Evolutionary conservation across 2,329 filamentous ascomycete genomes (phyloP), one percentile per base, ranked within the genome.

Genomic region (Juglanconis sp.): DNA sequence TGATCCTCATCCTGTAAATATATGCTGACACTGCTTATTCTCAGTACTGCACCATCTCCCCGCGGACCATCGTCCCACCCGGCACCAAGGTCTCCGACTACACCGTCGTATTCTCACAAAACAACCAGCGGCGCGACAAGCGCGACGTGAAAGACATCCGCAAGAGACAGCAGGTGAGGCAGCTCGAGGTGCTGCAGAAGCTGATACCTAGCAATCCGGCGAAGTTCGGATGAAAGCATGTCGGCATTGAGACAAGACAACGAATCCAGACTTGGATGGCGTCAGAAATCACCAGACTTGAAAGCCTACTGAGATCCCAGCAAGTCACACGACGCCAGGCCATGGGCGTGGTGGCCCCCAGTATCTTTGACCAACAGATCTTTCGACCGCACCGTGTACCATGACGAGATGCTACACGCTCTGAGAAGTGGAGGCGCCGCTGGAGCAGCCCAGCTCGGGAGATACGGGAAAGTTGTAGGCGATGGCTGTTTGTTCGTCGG

Each of bases 91-190:
- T 93, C 0, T 83, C 83, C 0, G 88, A 91, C 62, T 86, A 83
- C 70, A 88, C 86, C 0, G 88, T 92, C 5, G 76, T 92, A 30
- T 92, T 85, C 72, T 87, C 88, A 0, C 82, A 84, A 60, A 87
- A 87, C 32, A 77, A 79, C 65, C 78, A 79, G 64, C 79, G 86
- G 63, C 72, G 73, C 35, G 87, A 91, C 68, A 81, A 73, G 50
- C 84, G 85, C 54, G 81, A 83, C n/a, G 79, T 87, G 32, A 78
- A 84, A 58, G 85, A 87, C 48, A 74, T 87, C 63, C 84, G 86
- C 69, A 81, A 89, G 68, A 81, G 85, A 67, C 83, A 81, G 50
- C 78, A 91, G 68, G 77, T 84, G 42, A 85, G 85, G 66, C 88
- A 92, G 72, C 86, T 90, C 61, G 86, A 89, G 64, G 82, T 88